Percentiles rank a stretch among this genome's conserved stretches.
Conservation (phyloP, 257 asterid genomes). For the Solanum piurae region DNA sequence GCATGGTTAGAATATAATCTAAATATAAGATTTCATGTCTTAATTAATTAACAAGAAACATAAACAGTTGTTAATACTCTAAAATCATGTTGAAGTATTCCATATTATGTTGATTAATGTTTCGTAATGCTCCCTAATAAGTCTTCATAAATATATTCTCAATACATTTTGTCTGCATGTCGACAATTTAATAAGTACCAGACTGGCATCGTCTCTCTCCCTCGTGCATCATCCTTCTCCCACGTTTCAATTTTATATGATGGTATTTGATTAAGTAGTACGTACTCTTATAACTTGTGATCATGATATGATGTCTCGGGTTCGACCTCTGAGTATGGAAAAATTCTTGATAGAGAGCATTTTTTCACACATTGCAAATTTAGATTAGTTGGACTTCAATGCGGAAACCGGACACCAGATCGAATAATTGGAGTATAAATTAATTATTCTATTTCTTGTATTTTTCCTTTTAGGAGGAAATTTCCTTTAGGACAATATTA, state of each 20-base stretch:
- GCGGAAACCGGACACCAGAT: fast-evolving
- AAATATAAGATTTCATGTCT: neutral
- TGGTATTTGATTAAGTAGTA: no score
- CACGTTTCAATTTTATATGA: neutral
- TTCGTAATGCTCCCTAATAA: neutral
- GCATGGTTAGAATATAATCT: neutral
- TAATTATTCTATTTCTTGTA: neutral
- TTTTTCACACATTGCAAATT: fast-evolving
- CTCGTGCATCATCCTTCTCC: neutral
- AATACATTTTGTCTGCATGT: neutral
- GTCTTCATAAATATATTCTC: neutral
- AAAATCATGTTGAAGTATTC: neutral
- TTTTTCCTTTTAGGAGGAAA: neutral
- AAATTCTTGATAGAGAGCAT: neutral
- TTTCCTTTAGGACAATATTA: neutral
- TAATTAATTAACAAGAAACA: neutral
- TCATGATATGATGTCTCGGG: no score
- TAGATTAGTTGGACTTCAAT: neutral
- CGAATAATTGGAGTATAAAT: neutral
- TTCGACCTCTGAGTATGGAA: no score
- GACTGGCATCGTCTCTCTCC: neutral
- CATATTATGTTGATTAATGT: neutral
- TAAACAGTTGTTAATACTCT: neutral
- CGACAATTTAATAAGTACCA: neutral
- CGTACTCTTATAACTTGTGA: neutral